Conservation (phyloP, 768 basidiomycete species). For the Collybiopsis luxurians region DNA sequence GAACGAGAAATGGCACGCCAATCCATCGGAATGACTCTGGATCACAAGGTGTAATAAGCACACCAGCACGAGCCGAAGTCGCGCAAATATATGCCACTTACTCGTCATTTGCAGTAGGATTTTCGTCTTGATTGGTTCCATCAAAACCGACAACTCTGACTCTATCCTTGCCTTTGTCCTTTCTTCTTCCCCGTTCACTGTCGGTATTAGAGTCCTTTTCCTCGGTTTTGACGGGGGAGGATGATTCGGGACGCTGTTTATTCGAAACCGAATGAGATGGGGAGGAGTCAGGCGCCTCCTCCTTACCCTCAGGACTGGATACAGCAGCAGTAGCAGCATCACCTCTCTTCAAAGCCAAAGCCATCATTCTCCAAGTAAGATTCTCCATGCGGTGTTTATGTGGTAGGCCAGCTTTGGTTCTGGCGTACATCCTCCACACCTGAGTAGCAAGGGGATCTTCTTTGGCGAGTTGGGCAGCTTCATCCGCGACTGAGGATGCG, state of each 20-base stretch:
- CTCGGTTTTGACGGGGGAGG: slow-evolving; percentile 8
- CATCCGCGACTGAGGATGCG: slow-evolving; percentile 54
- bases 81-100: slow-evolving; percentile 37
- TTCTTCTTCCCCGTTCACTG: slow-evolving; percentile 66
- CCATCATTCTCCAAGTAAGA: slow-evolving; percentile 98
- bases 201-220: slow-evolving; percentile 21
- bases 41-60: not conserved
- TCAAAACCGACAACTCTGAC: slow-evolving; percentile 83
- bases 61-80: slow-evolving; percentile 16
- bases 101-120: slow-evolving; percentile 57
- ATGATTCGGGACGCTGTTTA: not conserved
- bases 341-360: slow-evolving; percentile 77
- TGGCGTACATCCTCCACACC: slow-evolving; percentile 96
- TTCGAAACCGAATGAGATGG: slow-evolving; percentile 2
- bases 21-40: slow-evolving; percentile 75
- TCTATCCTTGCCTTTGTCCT: slow-evolving; percentile 77
- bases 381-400: slow-evolving; percentile 98
- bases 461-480: slow-evolving; percentile 48
- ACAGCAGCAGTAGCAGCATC: not conserved
- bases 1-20: slow-evolving; percentile 93
- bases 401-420: slow-evolving; percentile 84
- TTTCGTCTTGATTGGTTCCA: slow-evolving; percentile 65
- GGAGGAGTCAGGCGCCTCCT: slow-evolving; percentile 52
- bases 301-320: slow-evolving; percentile 52
- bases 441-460: slow-evolving; percentile 93